Evolutionary conservation across 2,329 filamentous ascomycete species (phyloP), one percentile per base, ranked within the genome.

Genomic region (Exophiala sp.): DNA sequence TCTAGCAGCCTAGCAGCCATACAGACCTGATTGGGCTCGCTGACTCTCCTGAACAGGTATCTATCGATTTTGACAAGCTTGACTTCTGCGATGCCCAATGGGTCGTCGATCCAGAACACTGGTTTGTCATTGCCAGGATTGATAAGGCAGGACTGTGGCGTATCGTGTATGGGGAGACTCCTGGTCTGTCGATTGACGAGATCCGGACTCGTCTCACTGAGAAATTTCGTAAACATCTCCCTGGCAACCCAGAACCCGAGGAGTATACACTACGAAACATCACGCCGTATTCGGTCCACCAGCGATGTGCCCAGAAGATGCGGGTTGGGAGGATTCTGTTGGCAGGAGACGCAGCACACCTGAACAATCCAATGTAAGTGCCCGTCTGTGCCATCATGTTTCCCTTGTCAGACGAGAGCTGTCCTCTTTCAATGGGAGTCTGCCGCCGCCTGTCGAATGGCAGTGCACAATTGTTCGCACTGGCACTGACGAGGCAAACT

Each of bases 101-200:
- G 65, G 79, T 84, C 57, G 73, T 85, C 32, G 75, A 86, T 59
- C 82, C 81, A 0, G 76, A 80, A n/a, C 73, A 86, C 62, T 85
- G 81, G 67, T 72, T 80, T 69, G 82, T 85, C 80, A 79, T 79
- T 2, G 82, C 82, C 2, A 78, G 74, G 41, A 80, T 86, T 57
- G 81, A 77, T 0, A 69, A 69, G 1, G 80, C 84, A 47, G 80
- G 80, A 0, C 66, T 86, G 10, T 86, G 83, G 71, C 78, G 83
- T 12, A 78, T 86, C 29, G 83, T 82, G 0, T 86, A 86, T 61
- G 82, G 81, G 48, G 83, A 86, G 59, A 69, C 68, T 1, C 71
- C 74, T 0, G 77, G 75, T 2, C 72, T 86, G 10, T 76, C 74
- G 0, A 69, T 65, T 32, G 80, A 82, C 5, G 73, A 85, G 63